Conservation (phyloP, 192 early-diverging fungal species). For the Rhizophlyctis rosea region DNA sequence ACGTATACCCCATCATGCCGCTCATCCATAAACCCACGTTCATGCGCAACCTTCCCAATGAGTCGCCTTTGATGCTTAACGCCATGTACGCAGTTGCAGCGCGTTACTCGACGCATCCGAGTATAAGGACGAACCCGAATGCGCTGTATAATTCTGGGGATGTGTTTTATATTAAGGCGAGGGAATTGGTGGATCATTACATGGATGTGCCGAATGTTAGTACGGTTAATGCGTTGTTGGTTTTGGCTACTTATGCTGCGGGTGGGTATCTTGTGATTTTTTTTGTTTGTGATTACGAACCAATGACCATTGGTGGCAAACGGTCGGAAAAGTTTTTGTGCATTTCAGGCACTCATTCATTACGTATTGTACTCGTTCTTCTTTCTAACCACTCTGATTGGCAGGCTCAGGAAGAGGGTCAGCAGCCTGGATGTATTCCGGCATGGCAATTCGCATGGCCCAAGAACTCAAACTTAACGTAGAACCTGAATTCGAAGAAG, state of each 20-base stretch:
- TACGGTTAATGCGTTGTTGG: slow-evolving; percentile 33
- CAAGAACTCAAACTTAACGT: slow-evolving; percentile 40
- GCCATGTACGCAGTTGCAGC: slow-evolving; percentile 45
- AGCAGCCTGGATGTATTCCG: slow-evolving; percentile 48
- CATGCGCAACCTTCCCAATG: slow-evolving; percentile 7
- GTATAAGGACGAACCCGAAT: slow-evolving; percentile 16
- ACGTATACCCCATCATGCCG: slow-evolving; percentile 31
- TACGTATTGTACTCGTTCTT: no score
- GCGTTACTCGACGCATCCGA: slow-evolving; percentile 35
- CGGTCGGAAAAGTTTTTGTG: no score
- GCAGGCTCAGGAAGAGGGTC: no score
- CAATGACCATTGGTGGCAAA: no score
- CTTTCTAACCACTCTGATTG: no score
- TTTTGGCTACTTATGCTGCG: slow-evolving; percentile 36
- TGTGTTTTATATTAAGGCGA: slow-evolving; percentile 40
- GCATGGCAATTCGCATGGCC: slow-evolving; percentile 49
- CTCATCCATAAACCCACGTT: slow-evolving; percentile 35
- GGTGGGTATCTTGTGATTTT: slow-evolving; percentile 21
- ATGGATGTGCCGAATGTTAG: slow-evolving; percentile 35
- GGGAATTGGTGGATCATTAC: slow-evolving; percentile 41
- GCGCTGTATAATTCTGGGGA: slow-evolving; percentile 29
- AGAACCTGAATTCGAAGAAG: slow-evolving; percentile 31
- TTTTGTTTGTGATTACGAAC: slow-evolving; percentile 3
- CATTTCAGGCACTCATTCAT: no score
- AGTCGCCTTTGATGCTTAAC: slow-evolving; percentile 37